A percentile compares a stretch with the other conserved stretches of the same genome.
phyloP scores from a whole-genome alignment of 208 protist genomes.

The Leishmania lainsoni region DNA sequence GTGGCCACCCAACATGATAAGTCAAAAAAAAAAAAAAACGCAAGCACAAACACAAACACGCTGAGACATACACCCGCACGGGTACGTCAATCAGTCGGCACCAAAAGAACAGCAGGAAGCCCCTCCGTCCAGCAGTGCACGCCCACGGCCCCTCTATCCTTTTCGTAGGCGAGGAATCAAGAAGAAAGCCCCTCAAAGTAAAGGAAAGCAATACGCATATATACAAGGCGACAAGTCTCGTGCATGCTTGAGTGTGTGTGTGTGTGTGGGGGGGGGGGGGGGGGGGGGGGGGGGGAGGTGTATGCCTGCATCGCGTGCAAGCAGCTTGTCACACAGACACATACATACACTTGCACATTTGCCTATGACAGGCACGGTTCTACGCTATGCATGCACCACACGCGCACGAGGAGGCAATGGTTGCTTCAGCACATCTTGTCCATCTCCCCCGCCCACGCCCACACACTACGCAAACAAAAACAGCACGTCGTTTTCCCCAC shows the following conservation, averaged over 20 bases:
- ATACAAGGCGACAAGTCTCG: neutral
- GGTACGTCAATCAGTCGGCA: neutral
- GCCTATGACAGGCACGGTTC: neutral
- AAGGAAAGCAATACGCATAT: neutral
- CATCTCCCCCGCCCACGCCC: neutral
- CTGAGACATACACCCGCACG: neutral
- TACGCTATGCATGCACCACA: neutral
- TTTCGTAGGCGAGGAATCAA: neutral
- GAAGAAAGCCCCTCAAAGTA: neutral
- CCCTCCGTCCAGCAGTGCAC: neutral
- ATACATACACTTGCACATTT: neutral
- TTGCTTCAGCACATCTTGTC: neutral
- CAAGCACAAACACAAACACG: neutral
- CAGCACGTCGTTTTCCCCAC: constrained; percentile 38
- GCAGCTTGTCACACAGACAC: too few species aligned
- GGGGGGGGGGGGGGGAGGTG: too few species aligned
- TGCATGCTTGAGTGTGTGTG: neutral
- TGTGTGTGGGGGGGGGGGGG: too few species aligned
- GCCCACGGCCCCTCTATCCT: neutral
- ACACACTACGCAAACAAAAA: constrained; percentile 28
- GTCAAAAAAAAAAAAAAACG: neutral
- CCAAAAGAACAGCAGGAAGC: neutral
- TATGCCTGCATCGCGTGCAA: too few species aligned
- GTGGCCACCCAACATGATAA: neutral
- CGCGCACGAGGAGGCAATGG: neutral